phyloP scores from a whole-genome alignment of 2,329 filamentous ascomycete genomes.

The Gliomastix tumulicola region DNA sequence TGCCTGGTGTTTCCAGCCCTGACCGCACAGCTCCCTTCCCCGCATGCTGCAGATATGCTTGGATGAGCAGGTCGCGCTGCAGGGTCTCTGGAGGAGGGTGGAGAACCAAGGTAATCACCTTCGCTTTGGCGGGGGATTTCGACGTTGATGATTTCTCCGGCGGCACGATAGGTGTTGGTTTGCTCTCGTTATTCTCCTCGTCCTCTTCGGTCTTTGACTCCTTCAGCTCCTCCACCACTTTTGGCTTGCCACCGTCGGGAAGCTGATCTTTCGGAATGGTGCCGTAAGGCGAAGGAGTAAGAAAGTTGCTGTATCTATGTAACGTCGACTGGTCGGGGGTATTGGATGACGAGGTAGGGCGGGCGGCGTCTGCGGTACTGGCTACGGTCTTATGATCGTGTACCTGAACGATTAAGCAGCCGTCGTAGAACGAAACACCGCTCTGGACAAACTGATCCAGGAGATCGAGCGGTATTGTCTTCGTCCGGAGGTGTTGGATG shows the following conservation, averaged over 20 bases:
- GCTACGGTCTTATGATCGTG: constrained; percentile 72
- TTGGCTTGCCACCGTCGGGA: constrained; percentile 13
- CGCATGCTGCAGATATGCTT: too few species aligned
- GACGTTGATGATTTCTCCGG: constrained; percentile 28
- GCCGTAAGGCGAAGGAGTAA: constrained; percentile 82
- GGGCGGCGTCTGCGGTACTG: constrained; percentile 45
- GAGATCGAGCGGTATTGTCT: constrained; percentile 85
- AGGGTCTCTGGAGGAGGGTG: constrained; percentile 74
- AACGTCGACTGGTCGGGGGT: constrained; percentile 71
- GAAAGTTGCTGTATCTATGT: constrained; percentile 83
- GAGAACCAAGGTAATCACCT: constrained; percentile 71
- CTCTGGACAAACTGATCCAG: constrained; percentile 67
- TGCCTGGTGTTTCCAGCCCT: constrained; percentile 28
- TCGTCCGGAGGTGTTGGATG: constrained; percentile 67
- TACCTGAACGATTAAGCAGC: constrained; percentile 90
- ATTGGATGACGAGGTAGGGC: constrained; percentile 42
- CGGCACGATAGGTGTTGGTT: constrained; percentile 42
- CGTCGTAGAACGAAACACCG: constrained; percentile 82
- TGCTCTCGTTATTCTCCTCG: constrained; percentile 51
- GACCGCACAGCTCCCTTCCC: too few species aligned
- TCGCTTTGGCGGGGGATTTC: constrained; percentile 42
- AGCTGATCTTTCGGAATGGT: constrained; percentile 60
- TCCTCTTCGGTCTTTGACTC: constrained; percentile 23
- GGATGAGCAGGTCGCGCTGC: constrained; percentile 68
- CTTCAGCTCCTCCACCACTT: constrained; percentile 26